Evolutionary conservation across 345 rosid species (phyloP).

Genomic region (Euphorbia pulcherrima): DNA sequence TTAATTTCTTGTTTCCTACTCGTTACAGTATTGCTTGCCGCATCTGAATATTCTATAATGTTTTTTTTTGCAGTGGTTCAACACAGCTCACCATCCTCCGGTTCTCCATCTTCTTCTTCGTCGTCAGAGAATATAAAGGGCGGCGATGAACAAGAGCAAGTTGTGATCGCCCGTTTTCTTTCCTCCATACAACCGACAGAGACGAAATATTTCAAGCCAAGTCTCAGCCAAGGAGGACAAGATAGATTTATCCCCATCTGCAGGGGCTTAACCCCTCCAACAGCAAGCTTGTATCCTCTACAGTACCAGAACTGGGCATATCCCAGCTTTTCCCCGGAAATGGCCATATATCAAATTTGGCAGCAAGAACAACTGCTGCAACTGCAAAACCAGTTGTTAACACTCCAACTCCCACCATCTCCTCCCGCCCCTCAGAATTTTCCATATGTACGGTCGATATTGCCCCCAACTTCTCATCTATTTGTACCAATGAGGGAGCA

Average conservation of each 20-base stretch:
- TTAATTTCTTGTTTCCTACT: no score
- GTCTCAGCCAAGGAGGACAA: slow-evolving; percentile 23
- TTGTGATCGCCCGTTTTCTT: slow-evolving; percentile 41
- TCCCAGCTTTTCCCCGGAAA: slow-evolving; percentile 37
- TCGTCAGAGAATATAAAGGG: slow-evolving; percentile 30
- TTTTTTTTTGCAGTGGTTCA: slow-evolving; percentile 44
- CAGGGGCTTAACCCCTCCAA: slow-evolving; percentile 30
- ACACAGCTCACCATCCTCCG: slow-evolving; percentile 26
- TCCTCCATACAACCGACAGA: slow-evolving; percentile 36
- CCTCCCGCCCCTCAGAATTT: slow-evolving; percentile 49
- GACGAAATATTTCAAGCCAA: slow-evolving; percentile 20
- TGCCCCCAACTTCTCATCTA: slow-evolving; percentile 35
- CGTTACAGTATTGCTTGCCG: background rate
- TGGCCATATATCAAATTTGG: slow-evolving; percentile 49
- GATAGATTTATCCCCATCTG: slow-evolving; percentile 32
- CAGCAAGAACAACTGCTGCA: slow-evolving; percentile 48
- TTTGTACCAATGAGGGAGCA: no score
- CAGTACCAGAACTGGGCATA: slow-evolving; percentile 41
- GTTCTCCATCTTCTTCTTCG: slow-evolving; percentile 29
- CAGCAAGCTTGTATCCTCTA: slow-evolving; percentile 22
- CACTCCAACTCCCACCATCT: slow-evolving; percentile 35
- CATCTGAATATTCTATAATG: slow-evolving; percentile 1
- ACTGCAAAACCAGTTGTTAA: slow-evolving; percentile 39
- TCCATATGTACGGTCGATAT: slow-evolving; percentile 39
- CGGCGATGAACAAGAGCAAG: slow-evolving; percentile 49